Base-by-base conservation (phyloP, 345 rosid genomes). In the Euphorbia peplus region DNA sequence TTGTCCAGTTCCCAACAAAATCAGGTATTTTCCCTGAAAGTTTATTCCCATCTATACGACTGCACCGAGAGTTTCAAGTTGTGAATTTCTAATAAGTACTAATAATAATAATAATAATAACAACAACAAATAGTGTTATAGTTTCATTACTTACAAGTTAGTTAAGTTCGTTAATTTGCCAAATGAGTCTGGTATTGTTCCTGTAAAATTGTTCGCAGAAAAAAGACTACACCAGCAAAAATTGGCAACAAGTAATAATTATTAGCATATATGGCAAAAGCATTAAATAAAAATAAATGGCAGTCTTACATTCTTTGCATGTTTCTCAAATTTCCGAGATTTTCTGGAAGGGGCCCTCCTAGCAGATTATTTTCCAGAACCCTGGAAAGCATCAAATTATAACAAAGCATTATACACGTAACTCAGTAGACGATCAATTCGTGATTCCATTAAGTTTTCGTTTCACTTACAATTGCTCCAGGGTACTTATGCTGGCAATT, bases 11-110 rank as follows among this genome's bases (percentile, higher is more conserved):
- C 59, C 93, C 97, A 0, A 95, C 86, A 37, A 95, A 82, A 58
- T 83, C 81, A 3, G 99, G 97, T 72, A 95, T 83, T 78, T 78
- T 86, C n/a, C 99, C 99, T 0, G 93, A 86, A 52, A 95, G 18
- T 60, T 62, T 67, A 77, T 30, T 95, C 59, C 96, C 99, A 81
- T 91, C 99, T 56, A 91, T 79, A 77, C 93, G 81, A 72, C 96
- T 91, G 79, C 78, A 83, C 58, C 32, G 42, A 64, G 21, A 14
- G 64, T 30, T 42, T 41, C 3, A 32, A 50, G 29, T 55, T 68
- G 46, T 29, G 11, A 66, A 54, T 50, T n/a, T 30, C 7, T 56
- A 32, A 32, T 32, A 32, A 32, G 6, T 32, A 19, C 19, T 26
- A 4, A 13, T 68, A n/a, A 22, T n/a, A 8, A 39, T 5, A 39